These are phyloP conservation scores for Neurospora sp. DNA, from an alignment of 495 filamentous ascomycete genomes.

Conservation along the genomic window DNA sequence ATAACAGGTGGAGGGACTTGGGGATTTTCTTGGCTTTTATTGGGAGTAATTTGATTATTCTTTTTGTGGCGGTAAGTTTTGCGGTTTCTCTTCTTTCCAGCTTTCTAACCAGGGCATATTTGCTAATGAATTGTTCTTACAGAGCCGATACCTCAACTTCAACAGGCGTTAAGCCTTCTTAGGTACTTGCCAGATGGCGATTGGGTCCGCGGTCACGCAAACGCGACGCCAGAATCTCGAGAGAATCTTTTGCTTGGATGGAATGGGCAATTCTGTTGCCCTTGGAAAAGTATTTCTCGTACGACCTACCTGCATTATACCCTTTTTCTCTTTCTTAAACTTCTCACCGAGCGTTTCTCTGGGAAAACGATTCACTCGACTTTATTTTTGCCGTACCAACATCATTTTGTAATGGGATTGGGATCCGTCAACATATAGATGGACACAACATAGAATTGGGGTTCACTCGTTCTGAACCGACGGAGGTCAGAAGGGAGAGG, in stretches of 20 bases:
- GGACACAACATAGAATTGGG: neutral
- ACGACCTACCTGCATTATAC: neutral
- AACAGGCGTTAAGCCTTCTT: conserved; percentile 40
- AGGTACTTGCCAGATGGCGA: neutral
- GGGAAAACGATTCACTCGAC: neutral
- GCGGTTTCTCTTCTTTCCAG: neutral
- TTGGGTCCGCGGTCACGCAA: neutral
- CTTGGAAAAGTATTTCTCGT: neutral
- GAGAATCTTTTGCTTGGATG: too few species aligned
- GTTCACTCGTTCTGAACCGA: neutral
- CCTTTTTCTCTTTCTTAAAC: neutral
- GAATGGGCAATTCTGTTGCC: neutral
- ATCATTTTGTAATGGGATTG: neutral
- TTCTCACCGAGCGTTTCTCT: neutral
- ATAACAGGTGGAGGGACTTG: conserved; percentile 66
- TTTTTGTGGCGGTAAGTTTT: conserved; percentile 56
- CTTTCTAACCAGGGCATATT: neutral
- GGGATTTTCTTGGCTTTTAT: conserved; percentile 68
- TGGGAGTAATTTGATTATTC: conserved; percentile 63
- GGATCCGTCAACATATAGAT: neutral
- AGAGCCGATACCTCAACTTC: conserved; percentile 58
- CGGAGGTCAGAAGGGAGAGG: neutral
- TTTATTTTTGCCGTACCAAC: neutral
- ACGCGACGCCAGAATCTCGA: too few species aligned
- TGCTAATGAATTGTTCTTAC: neutral